Evolutionary conservation across 2,329 filamentous ascomycete genomes (phyloP), one percentile per base, ranked within the genome.

Genomic region (Ascochyta pisi): DNA sequence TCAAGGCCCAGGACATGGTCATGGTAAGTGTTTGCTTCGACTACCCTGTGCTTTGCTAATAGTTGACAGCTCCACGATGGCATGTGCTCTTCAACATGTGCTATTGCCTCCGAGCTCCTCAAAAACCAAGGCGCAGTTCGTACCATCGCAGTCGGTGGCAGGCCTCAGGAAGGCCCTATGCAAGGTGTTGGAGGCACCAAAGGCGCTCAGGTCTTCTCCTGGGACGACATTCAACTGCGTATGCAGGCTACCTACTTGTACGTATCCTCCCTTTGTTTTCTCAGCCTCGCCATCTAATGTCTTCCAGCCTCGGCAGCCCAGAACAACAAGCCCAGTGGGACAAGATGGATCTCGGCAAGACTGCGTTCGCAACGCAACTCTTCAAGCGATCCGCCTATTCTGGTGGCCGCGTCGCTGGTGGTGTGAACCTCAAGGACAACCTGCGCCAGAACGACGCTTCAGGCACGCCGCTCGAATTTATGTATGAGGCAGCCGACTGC

Each of bases 51-150:
- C 9, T 19, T 13, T 15, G 37, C 54, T 63, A 46, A 62, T 33
- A 3, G 15, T 6, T 16, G 0, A 35, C 16, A 69, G 58, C 60
- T 79, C 3, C 70, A 74, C 59, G 79, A 81, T 49, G 78, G 78
- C 52, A 77, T 77, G 71, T 81, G 79, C 63, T 76, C 77, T 1
- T 77, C 73, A 0, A 80, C 78, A n/a, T 81, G 79, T 66, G 76
- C 77, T 37, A 77, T 81, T 55, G 78, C 77, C 57, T 67, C 71
- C n/a, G 78, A 81, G 55, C 66, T 81, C 4, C 76, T 81, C 66
- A 76, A 76, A 19, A 76, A 78, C 44, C 77, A 80, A 67, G 78
- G 72, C 9, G 75, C 72, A 24, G 73, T 80, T 31, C 73, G 76
- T 41, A 77, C 74, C 35, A 74, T 81, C 46, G 75, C 72, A 5